A percentile compares a stretch with the other conserved stretches of the same genome.
These are phyloP conservation scores for Kickxella alabastrina DNA, from an alignment of 192 early-diverging fungal genomes.

Conservation along the genomic window DNA sequence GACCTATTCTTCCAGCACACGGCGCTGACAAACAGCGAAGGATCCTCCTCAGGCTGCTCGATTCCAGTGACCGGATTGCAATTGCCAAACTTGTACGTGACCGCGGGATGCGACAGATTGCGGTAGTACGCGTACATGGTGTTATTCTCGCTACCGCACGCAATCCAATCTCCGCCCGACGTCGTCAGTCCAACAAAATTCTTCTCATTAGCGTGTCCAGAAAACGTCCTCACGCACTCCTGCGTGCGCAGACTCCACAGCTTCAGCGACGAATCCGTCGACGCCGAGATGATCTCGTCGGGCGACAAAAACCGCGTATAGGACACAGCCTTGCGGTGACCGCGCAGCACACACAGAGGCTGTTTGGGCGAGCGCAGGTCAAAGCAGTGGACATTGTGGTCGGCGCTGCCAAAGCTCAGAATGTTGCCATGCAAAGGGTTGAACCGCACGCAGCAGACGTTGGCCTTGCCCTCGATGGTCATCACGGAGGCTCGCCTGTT, in stretches of 20 bases:
- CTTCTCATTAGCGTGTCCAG: constrained; percentile 88
- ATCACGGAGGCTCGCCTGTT: constrained; percentile 66
- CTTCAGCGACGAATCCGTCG: constrained; percentile 88
- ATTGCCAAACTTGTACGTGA: constrained; percentile 74
- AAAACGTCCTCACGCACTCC: constrained; percentile 66
- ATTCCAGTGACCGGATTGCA: constrained; percentile 67
- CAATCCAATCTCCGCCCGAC: constrained; percentile 74
- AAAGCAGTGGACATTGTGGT: constrained; percentile 90
- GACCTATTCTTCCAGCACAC: constrained; percentile 87
- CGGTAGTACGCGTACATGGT: constrained; percentile 82
- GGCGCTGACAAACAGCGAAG: constrained; percentile 79
- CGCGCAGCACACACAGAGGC: constrained; percentile 72
- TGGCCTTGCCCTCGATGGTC: constrained; percentile 82
- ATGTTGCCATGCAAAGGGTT: constrained; percentile 71
- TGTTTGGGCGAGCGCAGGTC: constrained; percentile 72
- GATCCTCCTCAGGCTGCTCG: constrained; percentile 53
- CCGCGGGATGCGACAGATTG: constrained; percentile 66
- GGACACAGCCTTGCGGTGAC: constrained; percentile 91
- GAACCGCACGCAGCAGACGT: constrained; percentile 93
- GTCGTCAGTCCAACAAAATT: constrained; percentile 95
- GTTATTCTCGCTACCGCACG: constrained; percentile 93
- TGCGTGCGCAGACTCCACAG: constrained; percentile 69
- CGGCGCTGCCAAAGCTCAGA: constrained; percentile 86
- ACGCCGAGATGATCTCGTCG: constrained; percentile 84
- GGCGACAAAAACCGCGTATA: constrained; percentile 81